A percentile compares a stretch with the other conserved stretches of the same genome.
These are phyloP conservation scores for Penicillium concentricum DNA, from an alignment of 2,329 filamentous ascomycete species.

Conservation along the genomic window DNA sequence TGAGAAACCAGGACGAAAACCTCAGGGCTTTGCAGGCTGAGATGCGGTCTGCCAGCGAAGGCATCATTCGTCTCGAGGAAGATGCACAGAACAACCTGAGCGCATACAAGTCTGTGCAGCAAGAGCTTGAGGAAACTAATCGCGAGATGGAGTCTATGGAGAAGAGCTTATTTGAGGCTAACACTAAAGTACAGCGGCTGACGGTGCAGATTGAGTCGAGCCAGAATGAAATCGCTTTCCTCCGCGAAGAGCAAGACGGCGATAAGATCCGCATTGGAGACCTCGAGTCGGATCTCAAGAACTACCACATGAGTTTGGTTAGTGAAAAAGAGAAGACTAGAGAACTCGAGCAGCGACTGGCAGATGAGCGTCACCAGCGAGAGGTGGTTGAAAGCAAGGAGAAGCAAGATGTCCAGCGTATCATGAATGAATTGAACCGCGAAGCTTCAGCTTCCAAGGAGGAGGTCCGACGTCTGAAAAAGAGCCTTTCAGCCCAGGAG, in stretches of 20 bases:
- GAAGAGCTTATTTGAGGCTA: conserved; percentile 76
- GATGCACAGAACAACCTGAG: conserved; percentile 77
- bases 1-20: conserved; percentile 77
- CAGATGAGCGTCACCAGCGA: conserved; percentile 78
- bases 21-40: conserved; percentile 89
- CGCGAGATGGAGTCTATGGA: conserved; percentile 84
- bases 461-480: conserved; percentile 76
- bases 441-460: conserved; percentile 82
- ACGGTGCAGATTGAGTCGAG: conserved; percentile 89
- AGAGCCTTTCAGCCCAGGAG: conserved; percentile 78
- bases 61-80: conserved; percentile 82
- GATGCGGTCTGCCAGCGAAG: conserved; percentile 88
- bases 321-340: conserved; percentile 76
- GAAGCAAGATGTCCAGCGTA: conserved; percentile 91
- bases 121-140: conserved; percentile 79
- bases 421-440: conserved; percentile 87
- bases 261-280: conserved; percentile 99
- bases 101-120: conserved; percentile 78
- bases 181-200: conserved; percentile 82
- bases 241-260: conserved; percentile 92
- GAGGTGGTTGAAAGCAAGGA: conserved; percentile 84
- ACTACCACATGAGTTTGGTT: conserved; percentile 73
- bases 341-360: conserved; percentile 72
- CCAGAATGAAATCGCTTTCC: conserved; percentile 89
- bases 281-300: conserved; percentile 77